Evolutionary conservation across 1,284 basidiomycete genomes (phyloP), one percentile per base, ranked within the genome.

Genomic region (Ganoderma lingzhi): DNA sequence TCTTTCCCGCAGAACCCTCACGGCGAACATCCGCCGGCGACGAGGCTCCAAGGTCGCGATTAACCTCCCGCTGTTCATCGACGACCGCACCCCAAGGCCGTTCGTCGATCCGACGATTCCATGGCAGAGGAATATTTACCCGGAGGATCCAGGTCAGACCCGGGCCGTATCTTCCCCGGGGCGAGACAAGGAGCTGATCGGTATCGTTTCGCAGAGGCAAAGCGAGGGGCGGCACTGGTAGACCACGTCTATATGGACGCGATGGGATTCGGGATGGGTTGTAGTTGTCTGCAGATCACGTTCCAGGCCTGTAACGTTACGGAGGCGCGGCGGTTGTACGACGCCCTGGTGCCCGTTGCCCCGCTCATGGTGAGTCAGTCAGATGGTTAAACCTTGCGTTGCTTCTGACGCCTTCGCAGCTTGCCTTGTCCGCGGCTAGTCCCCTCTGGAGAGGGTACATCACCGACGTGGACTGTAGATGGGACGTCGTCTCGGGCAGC

Each of bases 191-290:
- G 14, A 23, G 23, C 48, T 63, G 42, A 55, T 42, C 8, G 23
- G 10, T 5, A 2, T 56, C 9, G 30, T 3, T 30, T n/a, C 48
- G 30, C 79, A 91, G 96, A 97, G 84, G 96, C 96, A 1, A 93
- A 92, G 79, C 85, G 90, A 68, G 96, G 95, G 5, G 95, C 96
- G 12, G 97, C 96, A 12, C 85, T 94, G 63, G 84, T 87, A 15
- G 92, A 97, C 80, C 96, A 99, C 81, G 96, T 99, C 75, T 99
- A 99, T 81, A 90, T 99, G 87, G 98, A 99, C 81, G 97, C 98
- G 1, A 99, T 99, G 98, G 97, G 97, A 32, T 99, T 99, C 80
- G 98, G 98, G 58, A 99, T 99, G 97, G 98, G 98, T 3, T 99
- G 97, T 78, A 98, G 96, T 78, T 99, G 98, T 82, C 84, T 99